phyloP scores from a whole-genome alignment of 2,329 filamentous ascomycete species.

The Alternaria triticimaculans region DNA sequence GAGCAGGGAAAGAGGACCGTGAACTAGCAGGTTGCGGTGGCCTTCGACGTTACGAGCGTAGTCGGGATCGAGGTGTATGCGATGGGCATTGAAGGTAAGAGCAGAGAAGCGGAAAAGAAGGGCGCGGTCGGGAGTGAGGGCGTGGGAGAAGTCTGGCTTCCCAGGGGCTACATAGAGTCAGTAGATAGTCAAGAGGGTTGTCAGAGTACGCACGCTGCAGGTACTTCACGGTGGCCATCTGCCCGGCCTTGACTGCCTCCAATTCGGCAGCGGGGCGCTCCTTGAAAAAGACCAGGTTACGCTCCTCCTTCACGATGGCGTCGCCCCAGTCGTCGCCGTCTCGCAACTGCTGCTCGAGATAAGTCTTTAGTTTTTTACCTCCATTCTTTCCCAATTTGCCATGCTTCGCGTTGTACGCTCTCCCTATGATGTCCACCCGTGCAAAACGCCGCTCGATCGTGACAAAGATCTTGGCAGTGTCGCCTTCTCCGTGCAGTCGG shows the following conservation, averaged over 20 bases:
- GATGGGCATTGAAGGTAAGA: slow-evolving; percentile 85
- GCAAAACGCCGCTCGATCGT: slow-evolving; percentile 63
- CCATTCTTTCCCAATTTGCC: neutral
- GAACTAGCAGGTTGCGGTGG: slow-evolving; percentile 77
- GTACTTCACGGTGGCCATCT: slow-evolving; percentile 43
- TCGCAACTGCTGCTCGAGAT: slow-evolving; percentile 11
- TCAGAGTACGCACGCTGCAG: slow-evolving; percentile 41
- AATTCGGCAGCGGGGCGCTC: slow-evolving; percentile 52
- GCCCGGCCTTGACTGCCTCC: slow-evolving; percentile 34
- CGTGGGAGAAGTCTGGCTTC: slow-evolving; percentile 62
- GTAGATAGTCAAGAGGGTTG: neutral
- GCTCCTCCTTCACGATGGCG: slow-evolving; percentile 61
- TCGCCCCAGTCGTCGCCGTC: slow-evolving; percentile 29
- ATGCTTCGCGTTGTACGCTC: neutral
- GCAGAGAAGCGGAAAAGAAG: slow-evolving; percentile 91
- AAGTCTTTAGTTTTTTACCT: neutral
- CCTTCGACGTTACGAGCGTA: slow-evolving; percentile 77
- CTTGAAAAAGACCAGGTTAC: slow-evolving; percentile 70
- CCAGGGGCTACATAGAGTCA: slow-evolving; percentile 53
- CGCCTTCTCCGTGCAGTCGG: slow-evolving; percentile 57
- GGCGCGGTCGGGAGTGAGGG: slow-evolving; percentile 69
- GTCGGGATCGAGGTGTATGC: slow-evolving; percentile 80
- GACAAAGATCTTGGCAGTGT: slow-evolving; percentile 63
- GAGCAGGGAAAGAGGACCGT: slow-evolving; percentile 81
- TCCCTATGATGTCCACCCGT: slow-evolving; percentile 25